Percentiles rank a stretch among this genome's conserved stretches.
phyloP scores from a whole-genome alignment of 2,329 filamentous ascomycete genomes.

The Diaporthe eres region DNA sequence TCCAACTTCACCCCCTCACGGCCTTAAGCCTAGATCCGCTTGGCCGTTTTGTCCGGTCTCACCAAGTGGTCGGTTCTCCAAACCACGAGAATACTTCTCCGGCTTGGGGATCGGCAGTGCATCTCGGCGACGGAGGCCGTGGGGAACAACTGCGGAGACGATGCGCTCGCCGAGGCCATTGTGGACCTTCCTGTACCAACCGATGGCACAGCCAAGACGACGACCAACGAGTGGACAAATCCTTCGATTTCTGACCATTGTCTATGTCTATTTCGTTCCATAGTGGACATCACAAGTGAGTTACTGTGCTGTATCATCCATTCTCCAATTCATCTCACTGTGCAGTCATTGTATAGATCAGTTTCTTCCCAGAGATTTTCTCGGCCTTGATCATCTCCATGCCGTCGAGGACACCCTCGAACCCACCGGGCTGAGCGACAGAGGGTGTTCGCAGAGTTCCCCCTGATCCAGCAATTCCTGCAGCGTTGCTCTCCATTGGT shows the following conservation, averaged over 20 bases:
- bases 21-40: background rate
- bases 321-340: too few species aligned
- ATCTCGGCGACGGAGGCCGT: background rate
- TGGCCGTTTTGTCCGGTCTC: background rate
- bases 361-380: too few species aligned
- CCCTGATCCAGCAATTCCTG: too few species aligned
- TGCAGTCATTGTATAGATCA: too few species aligned
- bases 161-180: background rate
- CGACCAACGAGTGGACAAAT: background rate
- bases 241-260: background rate
- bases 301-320: too few species aligned
- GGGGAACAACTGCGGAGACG: conserved; percentile 12
- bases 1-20: conserved; percentile 13
- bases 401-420: too few species aligned
- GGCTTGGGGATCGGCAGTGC: conserved; percentile 2
- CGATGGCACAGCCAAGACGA: background rate
- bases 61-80: background rate
- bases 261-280: background rate
- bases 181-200: background rate
- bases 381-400: too few species aligned
- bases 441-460: too few species aligned
- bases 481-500: too few species aligned
- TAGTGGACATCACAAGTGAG: background rate
- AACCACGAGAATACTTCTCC: background rate
- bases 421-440: too few species aligned